These are phyloP conservation scores for Dalbergia cochinchinensis DNA, from an alignment of 306 rosid genomes.

Conservation along the genomic window DNA sequence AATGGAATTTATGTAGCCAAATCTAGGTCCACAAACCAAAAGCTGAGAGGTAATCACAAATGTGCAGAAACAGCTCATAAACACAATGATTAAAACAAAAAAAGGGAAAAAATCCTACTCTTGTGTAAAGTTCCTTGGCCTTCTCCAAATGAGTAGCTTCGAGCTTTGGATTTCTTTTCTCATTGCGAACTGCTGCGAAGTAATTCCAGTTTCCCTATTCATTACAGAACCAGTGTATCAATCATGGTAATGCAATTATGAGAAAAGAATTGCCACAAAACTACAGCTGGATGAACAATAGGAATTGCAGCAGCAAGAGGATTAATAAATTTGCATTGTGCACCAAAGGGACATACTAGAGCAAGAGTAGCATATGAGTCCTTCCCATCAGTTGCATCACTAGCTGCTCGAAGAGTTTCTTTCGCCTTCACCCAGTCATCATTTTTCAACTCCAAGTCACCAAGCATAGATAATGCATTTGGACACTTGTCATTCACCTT, in stretches of 20 bases:
- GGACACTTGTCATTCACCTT: slow-evolving; percentile 92
- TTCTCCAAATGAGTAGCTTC: slow-evolving; percentile 99
- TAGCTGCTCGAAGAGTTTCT: slow-evolving; percentile 94
- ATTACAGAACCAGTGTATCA: slow-evolving; percentile 48
- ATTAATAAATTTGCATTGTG: slow-evolving; percentile 34
- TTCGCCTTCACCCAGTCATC: slow-evolving; percentile 99
- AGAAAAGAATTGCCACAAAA: neutral
- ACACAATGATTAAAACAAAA: slow-evolving; percentile 18
- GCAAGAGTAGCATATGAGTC: slow-evolving; percentile 94
- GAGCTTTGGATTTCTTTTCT: slow-evolving; percentile 96
- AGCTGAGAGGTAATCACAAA: slow-evolving; percentile 30
- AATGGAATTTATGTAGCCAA: slow-evolving; percentile 23
- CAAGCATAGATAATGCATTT: slow-evolving; percentile 95
- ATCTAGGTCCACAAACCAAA: slow-evolving; percentile 28
- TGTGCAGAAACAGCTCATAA: slow-evolving; percentile 35
- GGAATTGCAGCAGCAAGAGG: slow-evolving; percentile 27
- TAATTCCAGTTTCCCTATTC: slow-evolving; percentile 99
- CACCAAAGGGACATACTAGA: slow-evolving; percentile 62
- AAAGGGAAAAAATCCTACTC: slow-evolving; percentile 54
- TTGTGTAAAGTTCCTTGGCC: slow-evolving; percentile 92
- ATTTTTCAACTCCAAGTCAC: slow-evolving; percentile 94
- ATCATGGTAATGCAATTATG: slow-evolving; percentile 20
- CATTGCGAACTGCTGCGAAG: slow-evolving; percentile 98
- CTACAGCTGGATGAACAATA: slow-evolving; percentile 21
- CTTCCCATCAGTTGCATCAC: slow-evolving; percentile 96